Evolutionary conservation across 495 filamentous ascomycete genomes (phyloP).

Genomic region (Hypoxylon rickii): DNA sequence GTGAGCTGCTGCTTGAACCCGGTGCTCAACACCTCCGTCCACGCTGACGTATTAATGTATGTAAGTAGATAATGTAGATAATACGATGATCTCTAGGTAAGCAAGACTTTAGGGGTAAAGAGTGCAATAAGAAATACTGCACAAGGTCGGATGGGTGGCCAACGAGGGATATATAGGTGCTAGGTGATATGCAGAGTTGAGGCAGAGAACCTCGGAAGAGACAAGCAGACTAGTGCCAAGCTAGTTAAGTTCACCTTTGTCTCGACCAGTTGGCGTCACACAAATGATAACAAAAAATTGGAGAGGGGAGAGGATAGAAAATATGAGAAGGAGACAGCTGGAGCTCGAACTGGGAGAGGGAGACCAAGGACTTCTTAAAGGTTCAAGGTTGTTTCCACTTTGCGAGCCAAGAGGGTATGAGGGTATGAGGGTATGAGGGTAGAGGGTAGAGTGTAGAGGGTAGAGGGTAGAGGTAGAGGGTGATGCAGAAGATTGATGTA

Average conservation of each 20-base stretch:
- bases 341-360: conserved; percentile 16
- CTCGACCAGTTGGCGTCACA: conserved; percentile 8
- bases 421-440: too few species aligned
- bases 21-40: conserved; percentile 8
- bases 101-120: conserved; percentile 10
- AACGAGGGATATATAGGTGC: not conserved
- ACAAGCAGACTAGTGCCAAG: not conserved
- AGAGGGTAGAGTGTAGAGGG: too few species aligned
- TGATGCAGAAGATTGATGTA: conserved; percentile 7
- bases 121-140: conserved; percentile 8
- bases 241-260: conserved; percentile 10
- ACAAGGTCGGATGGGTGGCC: not conserved
- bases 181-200: not conserved
- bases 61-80: too few species aligned
- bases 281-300: conserved; percentile 17
- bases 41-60: conserved; percentile 32
- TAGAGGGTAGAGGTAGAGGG: too few species aligned
- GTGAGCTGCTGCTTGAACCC: conserved; percentile 16
- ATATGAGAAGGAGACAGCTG: conserved; percentile 10
- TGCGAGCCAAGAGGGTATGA: conserved; percentile 24
- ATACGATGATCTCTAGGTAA: conserved; percentile 7
- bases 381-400: conserved; percentile 24
- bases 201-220: not conserved
- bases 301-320: conserved; percentile 24
- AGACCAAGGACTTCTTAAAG: conserved; percentile 29